These are phyloP conservation scores for Rubus idaeus DNA, from an alignment of 306 rosid genomes.

Conservation along the genomic window DNA sequence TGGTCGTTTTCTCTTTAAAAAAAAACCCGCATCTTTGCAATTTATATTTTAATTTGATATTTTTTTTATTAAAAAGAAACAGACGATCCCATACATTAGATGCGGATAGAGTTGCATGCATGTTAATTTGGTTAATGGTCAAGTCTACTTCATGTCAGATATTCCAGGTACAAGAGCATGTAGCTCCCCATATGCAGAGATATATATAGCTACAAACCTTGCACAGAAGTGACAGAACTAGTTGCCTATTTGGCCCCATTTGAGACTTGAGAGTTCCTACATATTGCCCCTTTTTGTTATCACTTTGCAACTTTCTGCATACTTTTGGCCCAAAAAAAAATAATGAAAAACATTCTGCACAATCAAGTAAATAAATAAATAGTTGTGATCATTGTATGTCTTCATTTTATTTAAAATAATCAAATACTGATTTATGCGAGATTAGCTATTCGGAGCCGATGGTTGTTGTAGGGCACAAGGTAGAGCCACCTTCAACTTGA, in stretches of 20 bases:
- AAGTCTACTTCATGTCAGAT: not conserved
- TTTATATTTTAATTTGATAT: too few relatives aligned
- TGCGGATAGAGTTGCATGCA: not conserved
- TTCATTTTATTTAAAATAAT: not conserved
- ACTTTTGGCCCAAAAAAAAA: too few relatives aligned
- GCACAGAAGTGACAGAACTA: not conserved
- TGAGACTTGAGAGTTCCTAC: not conserved
- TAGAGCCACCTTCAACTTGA: too few relatives aligned
- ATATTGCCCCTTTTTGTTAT: not conserved
- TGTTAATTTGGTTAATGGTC: not conserved
- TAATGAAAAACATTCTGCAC: too few relatives aligned
- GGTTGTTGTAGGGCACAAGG: too few relatives aligned
- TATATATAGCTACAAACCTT: not conserved
- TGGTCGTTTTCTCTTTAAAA: too few relatives aligned
- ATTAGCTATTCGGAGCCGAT: too few relatives aligned
- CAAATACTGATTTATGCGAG: too few relatives aligned
- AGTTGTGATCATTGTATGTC: not conserved
- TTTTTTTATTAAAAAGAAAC: too few relatives aligned
- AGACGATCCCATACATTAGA: not conserved
- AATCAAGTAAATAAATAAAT: too few relatives aligned
- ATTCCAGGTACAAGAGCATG: not conserved
- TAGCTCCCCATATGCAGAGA: slow-evolving; percentile 1
- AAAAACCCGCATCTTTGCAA: not conserved
- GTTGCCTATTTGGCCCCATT: not conserved
- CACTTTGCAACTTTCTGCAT: not conserved